phyloP scores from a whole-genome alignment of 2,329 filamentous ascomycete genomes.

The Lecanicillium sp. region DNA sequence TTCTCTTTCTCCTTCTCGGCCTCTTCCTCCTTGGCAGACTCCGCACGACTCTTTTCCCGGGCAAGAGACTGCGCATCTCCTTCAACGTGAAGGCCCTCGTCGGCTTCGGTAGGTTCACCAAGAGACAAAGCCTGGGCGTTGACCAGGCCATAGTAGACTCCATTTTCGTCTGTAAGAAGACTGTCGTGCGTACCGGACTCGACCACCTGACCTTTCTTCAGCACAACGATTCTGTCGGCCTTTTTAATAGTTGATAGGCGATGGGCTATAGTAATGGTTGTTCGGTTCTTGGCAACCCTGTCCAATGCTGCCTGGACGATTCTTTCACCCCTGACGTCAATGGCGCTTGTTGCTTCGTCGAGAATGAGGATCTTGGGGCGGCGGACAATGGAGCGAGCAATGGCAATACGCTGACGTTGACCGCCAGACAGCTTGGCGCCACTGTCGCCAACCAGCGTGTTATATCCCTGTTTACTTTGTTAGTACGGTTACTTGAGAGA shows the following conservation, averaged over 20 bases:
- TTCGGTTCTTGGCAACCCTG: constrained; percentile 52
- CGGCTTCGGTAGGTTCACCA: constrained; percentile 33
- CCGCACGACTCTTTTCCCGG: constrained; percentile 39
- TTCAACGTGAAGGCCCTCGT: constrained; percentile 29
- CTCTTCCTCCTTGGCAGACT: constrained; percentile 24
- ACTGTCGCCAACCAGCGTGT: constrained; percentile 67
- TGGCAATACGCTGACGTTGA: constrained; percentile 76
- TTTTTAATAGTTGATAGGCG: constrained; percentile 67
- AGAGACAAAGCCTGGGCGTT: constrained; percentile 52
- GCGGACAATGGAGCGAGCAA: constrained; percentile 67
- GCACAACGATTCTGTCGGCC: constrained; percentile 71
- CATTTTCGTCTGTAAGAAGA: constrained; percentile 50
- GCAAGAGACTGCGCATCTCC: constrained; percentile 35
- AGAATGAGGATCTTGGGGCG: constrained; percentile 65
- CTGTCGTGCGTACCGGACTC: constrained; percentile 71
- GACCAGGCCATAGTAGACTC: constrained; percentile 63
- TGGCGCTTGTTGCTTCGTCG: constrained; percentile 69
- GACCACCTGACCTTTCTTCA: constrained; percentile 61
- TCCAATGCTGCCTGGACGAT: constrained; percentile 56
- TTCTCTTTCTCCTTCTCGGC: constrained; percentile 22
- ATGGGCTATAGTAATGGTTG: constrained; percentile 69
- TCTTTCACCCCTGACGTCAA: constrained; percentile 44
- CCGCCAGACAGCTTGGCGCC: constrained; percentile 77
- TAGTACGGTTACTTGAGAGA: constrained; percentile 3
- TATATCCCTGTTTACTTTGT: constrained; percentile 48